Conservation (phyloP, 192 early-diverging fungal genomes). For the Backusella westeae region DNA sequence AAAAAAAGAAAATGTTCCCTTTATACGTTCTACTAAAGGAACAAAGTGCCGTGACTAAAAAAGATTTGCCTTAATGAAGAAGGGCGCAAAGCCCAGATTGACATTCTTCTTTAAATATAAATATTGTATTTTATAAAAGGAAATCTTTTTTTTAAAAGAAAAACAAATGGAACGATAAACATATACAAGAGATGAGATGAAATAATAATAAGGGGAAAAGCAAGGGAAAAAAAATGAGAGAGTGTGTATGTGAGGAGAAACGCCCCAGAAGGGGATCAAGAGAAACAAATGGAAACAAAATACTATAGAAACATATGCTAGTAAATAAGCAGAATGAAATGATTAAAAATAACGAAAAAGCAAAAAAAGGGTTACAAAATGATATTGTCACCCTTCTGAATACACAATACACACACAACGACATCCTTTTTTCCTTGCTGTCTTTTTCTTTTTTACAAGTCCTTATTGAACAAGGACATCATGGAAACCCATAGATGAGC, state of each 20-base stretch:
- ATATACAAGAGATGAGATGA: slow-evolving; percentile 7
- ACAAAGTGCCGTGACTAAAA: not conserved
- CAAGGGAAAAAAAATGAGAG: not conserved
- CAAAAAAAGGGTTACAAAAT: not conserved
- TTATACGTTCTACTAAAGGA: not conserved
- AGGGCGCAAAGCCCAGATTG: not conserved
- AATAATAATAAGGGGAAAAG: slow-evolving; percentile 2
- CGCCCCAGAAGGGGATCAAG: not conserved
- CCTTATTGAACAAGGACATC: slow-evolving; percentile 24
- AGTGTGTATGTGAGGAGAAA: not conserved
- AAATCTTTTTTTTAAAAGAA: slow-evolving; percentile 1
- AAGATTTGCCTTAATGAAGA: not conserved
- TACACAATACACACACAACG: not conserved
- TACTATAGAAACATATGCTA: not conserved
- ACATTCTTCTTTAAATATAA: slow-evolving; percentile 5
- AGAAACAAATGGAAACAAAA: slow-evolving; percentile 2
- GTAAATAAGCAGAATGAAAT: not conserved
- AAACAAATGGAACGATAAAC: slow-evolving; percentile 5
- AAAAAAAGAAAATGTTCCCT: not conserved
- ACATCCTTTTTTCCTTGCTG: not conserved
- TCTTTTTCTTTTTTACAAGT: not conserved
- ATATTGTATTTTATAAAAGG: not conserved
- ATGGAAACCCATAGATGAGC: slow-evolving; percentile 10
- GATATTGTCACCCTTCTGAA: not conserved
- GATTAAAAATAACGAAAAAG: slow-evolving; percentile 2